Percentiles rank a stretch among this genome's conserved stretches.
Evolutionary conservation across 2,329 filamentous ascomycete genomes (phyloP).

Genomic region (Ceratocystis alfenasii): DNA sequence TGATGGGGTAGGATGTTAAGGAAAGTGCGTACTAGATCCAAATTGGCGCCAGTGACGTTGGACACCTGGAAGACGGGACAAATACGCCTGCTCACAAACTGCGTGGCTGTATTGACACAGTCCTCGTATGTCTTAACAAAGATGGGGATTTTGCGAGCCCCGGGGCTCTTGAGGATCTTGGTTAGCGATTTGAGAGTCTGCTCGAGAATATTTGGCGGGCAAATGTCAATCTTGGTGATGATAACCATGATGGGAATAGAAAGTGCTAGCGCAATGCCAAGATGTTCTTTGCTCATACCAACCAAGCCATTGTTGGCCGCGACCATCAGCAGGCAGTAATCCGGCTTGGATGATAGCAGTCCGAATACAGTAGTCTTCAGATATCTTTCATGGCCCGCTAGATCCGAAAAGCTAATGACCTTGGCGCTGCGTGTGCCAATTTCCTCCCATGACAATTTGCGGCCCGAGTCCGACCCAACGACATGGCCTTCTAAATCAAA

Average conservation of each 20-base stretch:
- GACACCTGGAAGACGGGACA: constrained; percentile 97
- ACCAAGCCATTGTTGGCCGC: constrained; percentile 95
- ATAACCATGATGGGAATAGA: constrained; percentile 98
- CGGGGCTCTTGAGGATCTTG: constrained; percentile 86
- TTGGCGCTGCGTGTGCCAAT: constrained; percentile 91
- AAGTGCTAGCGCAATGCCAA: constrained; percentile 84
- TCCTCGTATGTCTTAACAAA: constrained; percentile 88
- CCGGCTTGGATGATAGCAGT: constrained; percentile 82
- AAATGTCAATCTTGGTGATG: constrained; percentile 97
- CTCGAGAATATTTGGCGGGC: constrained; percentile 85
- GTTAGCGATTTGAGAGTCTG: constrained; percentile 86
- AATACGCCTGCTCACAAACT: constrained; percentile 90
- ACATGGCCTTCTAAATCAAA: constrained; percentile 82
- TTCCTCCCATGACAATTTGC: constrained; percentile 91
- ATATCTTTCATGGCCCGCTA: constrained; percentile 92
- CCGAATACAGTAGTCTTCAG: constrained; percentile 94
- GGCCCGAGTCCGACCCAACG: constrained; percentile 66
- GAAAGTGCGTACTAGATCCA: constrained; percentile 84
- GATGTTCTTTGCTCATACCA: constrained; percentile 96
- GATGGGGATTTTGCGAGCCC: constrained; percentile 86
- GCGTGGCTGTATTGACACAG: constrained; percentile 86
- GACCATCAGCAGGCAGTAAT: constrained; percentile 97
- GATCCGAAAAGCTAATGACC: constrained; percentile 90
- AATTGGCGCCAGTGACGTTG: constrained; percentile 85
- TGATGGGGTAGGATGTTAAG: constrained; percentile 92